A percentile compares a stretch with the other conserved stretches of the same genome.
Conservation (phyloP, 768 basidiomycete species). For the Kockovaella imperatae region DNA sequence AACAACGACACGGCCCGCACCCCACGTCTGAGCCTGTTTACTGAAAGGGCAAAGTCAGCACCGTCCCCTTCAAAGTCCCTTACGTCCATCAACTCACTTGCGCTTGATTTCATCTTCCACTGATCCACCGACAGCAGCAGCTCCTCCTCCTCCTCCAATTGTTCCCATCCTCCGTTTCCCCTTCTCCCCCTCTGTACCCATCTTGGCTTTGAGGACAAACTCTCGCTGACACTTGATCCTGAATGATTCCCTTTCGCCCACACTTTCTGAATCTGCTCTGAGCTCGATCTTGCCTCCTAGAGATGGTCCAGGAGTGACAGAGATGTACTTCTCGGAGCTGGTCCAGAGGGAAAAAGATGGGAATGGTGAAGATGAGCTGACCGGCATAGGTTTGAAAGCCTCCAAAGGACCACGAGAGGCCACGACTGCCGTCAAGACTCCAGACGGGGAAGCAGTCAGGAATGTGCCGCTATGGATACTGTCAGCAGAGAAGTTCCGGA, state of each 20-base stretch:
- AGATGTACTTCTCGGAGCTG: constrained; percentile 33
- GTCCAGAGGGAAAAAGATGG: constrained; percentile 32
- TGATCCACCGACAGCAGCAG: constrained; percentile 27
- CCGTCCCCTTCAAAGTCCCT: neutral
- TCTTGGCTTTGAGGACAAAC: constrained; percentile 37
- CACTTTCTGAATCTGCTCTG: constrained; percentile 30
- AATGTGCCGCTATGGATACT: constrained; percentile 35
- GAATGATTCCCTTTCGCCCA: constrained; percentile 20
- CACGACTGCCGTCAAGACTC: constrained; percentile 33
- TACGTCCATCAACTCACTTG: constrained; percentile 31
- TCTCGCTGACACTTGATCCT: constrained; percentile 44
- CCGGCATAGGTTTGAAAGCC: constrained; percentile 30
- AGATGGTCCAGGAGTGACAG: constrained; percentile 13
- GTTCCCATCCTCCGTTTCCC: constrained; percentile 4
- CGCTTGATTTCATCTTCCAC: constrained; percentile 40
- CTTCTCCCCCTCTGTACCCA: constrained; percentile 15
- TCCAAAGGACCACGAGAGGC: constrained; percentile 43
- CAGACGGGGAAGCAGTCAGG: constrained; percentile 41
- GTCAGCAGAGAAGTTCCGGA: neutral
- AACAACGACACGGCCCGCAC: constrained; percentile 32
- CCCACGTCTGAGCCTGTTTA: constrained; percentile 39
- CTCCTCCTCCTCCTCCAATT: constrained; percentile 14
- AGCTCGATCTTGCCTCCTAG: constrained; percentile 26
- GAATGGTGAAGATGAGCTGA: constrained; percentile 17
- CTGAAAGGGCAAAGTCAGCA: constrained; percentile 11